A percentile compares a stretch with the other conserved stretches of the same genome.
Evolutionary conservation across 192 early-diverging fungal species (phyloP).

Genomic region (Hyaloraphidium curvatum): DNA sequence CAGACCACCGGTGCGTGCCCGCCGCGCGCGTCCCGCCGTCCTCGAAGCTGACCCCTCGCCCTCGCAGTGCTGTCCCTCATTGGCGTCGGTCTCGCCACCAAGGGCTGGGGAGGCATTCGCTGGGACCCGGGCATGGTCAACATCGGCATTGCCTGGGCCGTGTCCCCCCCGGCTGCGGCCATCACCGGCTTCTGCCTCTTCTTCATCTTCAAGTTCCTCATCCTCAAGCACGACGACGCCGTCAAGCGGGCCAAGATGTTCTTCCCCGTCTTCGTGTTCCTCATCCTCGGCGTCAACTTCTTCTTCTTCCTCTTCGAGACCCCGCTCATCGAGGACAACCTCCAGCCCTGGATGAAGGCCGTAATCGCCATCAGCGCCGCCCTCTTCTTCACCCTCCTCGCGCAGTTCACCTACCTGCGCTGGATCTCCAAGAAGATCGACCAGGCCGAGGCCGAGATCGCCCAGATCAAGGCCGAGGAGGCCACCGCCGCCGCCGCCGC

Average conservation of each 20-base stretch:
- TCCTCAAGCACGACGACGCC: neutral
- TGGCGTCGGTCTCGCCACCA: neutral
- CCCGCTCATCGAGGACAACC: conserved; percentile 1
- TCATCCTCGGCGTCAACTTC: neutral
- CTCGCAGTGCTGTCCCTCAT: neutral
- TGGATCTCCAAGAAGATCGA: neutral
- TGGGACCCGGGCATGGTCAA: neutral
- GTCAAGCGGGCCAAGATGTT: neutral
- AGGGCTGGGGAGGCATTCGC: neutral
- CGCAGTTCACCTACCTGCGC: conserved; percentile 1
- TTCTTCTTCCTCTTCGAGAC: conserved; percentile 4
- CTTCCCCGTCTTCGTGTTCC: conserved; percentile 1
- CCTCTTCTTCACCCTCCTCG: neutral
- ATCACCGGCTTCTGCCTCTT: neutral
- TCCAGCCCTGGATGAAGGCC: neutral
- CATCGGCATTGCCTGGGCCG: conserved; percentile 2
- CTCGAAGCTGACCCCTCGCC: neutral
- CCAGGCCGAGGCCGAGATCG: neutral
- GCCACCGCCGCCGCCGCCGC: neutral
- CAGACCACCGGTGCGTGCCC: neutral
- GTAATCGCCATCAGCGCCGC: neutral
- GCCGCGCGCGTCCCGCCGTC: neutral
- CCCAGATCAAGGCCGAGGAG: neutral
- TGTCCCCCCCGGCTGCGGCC: neutral
- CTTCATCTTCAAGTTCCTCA: neutral